These are phyloP conservation scores for Ophioceras dolichostomum DNA, from an alignment of 2,329 filamentous ascomycete genomes.

Conservation along the genomic window DNA sequence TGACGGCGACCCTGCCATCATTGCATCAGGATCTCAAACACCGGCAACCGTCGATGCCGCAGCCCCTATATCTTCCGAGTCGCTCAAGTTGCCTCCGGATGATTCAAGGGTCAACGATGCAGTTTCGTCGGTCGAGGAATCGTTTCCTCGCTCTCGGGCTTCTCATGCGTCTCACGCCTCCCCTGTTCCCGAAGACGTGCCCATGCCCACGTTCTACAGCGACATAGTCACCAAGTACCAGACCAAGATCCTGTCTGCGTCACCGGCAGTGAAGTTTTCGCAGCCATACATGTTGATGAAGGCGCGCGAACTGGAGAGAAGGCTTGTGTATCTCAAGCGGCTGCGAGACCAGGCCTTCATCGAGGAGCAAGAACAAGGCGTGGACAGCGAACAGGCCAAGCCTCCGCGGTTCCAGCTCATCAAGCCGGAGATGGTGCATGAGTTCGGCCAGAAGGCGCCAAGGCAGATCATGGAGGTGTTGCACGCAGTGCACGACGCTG, in stretches of 20 bases:
- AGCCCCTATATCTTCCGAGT: too few relatives aligned
- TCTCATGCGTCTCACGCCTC: slow-evolving; percentile 33
- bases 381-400: slow-evolving; percentile 47
- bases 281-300: slow-evolving; percentile 89
- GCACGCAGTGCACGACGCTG: slow-evolving; percentile 88
- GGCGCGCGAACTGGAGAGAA: slow-evolving; percentile 79
- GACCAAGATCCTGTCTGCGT: slow-evolving; percentile 86
- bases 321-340: slow-evolving; percentile 68
- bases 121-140: too few relatives aligned
- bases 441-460: slow-evolving; percentile 66
- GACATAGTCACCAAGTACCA: slow-evolving; percentile 90
- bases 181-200: slow-evolving; percentile 63
- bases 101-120: too few relatives aligned
- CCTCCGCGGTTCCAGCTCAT: slow-evolving; percentile 78
- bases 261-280: slow-evolving; percentile 90
- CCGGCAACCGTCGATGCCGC: too few relatives aligned
- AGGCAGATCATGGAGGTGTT: slow-evolving; percentile 86
- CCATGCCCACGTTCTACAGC: slow-evolving; percentile 85
- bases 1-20: too few relatives aligned
- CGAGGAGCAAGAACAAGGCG: slow-evolving; percentile 36
- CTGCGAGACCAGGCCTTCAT: slow-evolving; percentile 65
- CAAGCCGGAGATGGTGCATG: slow-evolving; percentile 88
- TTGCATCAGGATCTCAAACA: too few relatives aligned
- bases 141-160: too few relatives aligned
- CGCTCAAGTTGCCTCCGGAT: too few relatives aligned